Evolutionary conservation across 768 basidiomycete species (phyloP).

Genomic region (Cytidiella melzeri): DNA sequence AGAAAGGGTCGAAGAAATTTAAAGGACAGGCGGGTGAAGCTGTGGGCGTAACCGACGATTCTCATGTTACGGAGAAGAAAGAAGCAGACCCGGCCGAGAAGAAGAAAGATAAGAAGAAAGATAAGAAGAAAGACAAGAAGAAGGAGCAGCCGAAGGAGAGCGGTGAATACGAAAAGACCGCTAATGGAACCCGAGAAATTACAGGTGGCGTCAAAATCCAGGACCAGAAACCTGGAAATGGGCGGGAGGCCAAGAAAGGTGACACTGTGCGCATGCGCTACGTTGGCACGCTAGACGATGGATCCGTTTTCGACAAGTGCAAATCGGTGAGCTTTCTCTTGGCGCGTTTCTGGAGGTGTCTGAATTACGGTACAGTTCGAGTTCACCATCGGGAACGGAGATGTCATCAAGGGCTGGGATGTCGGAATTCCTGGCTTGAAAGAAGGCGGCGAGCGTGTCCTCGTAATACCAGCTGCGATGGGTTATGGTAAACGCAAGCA

Average conservation of each 20-base stretch:
- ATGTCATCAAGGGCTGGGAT: slow-evolving; percentile 97
- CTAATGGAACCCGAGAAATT: slow-evolving; percentile 30
- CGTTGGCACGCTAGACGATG: slow-evolving; percentile 79
- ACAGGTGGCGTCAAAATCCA: slow-evolving; percentile 69
- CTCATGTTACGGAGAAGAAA: slow-evolving; percentile 23
- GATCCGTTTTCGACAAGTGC: slow-evolving; percentile 78
- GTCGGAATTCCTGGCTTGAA: slow-evolving; percentile 90
- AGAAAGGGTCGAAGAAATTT: slow-evolving; percentile 70
- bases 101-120: slow-evolving; percentile 28
- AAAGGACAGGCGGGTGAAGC: slow-evolving; percentile 53
- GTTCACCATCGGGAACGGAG: slow-evolving; percentile 60
- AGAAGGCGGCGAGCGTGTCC: slow-evolving; percentile 76
- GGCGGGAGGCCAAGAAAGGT: slow-evolving; percentile 81
- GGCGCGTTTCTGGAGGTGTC: slow-evolving; percentile 4
- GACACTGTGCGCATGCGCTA: slow-evolving; percentile 83
- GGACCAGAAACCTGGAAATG: slow-evolving; percentile 74
- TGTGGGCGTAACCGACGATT: slow-evolving; percentile 23
- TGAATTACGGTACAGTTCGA: slow-evolving; percentile 4
- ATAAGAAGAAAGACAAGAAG: slow-evolving; percentile 22
- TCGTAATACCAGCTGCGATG: slow-evolving; percentile 68
- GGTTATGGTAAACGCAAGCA: slow-evolving; percentile 65
- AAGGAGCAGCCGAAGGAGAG: slow-evolving; percentile 8
- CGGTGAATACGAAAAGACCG: slow-evolving; percentile 9
- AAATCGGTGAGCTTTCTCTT: slow-evolving; percentile 57
- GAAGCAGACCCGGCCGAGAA: slow-evolving; percentile 30